Evolutionary conservation across 345 rosid genomes (phyloP).

Genomic region (Camelina hispida): DNA sequence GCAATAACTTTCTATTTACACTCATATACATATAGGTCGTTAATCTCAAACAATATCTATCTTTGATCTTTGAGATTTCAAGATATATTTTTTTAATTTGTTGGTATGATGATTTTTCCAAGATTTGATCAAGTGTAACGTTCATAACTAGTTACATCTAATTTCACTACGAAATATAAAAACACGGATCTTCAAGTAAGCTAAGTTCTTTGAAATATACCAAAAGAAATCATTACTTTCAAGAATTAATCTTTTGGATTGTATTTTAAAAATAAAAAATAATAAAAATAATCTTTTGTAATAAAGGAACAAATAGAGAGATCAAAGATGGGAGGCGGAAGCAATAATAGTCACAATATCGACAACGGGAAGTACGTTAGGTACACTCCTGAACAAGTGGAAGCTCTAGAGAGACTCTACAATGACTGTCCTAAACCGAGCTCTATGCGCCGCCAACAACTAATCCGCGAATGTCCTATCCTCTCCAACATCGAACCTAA

Average conservation of each 20-base stretch:
- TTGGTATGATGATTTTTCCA: background rate
- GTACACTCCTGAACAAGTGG: slow-evolving; percentile 98
- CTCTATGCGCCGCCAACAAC: slow-evolving; percentile 92
- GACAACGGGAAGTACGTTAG: slow-evolving; percentile 93
- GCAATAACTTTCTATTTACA: slow-evolving; percentile 5
- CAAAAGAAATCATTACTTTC: background rate
- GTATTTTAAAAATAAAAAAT: background rate
- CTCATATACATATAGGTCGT: background rate
- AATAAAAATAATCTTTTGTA: background rate
- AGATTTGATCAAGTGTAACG: slow-evolving; percentile 32
- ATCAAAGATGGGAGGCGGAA: slow-evolving; percentile 57
- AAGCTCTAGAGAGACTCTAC: slow-evolving; percentile 96
- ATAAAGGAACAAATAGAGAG: slow-evolving; percentile 15
- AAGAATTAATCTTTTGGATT: background rate
- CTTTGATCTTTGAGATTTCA: slow-evolving; percentile 19
- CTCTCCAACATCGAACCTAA: slow-evolving; percentile 94
- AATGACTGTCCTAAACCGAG: slow-evolving; percentile 99
- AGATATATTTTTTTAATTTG: background rate
- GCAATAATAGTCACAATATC: slow-evolving; percentile 68
- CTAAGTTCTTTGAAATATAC: slow-evolving; percentile 20
- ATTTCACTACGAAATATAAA: background rate
- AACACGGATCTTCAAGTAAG: slow-evolving; percentile 5
- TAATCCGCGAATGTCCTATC: slow-evolving; percentile 96
- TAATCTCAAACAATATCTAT: slow-evolving; percentile 9
- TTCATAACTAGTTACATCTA: slow-evolving; percentile 5